These are phyloP conservation scores for Debaryomyces singareniensis DNA, from an alignment of 1,139 yeast genomes.

Conservation along the genomic window DNA sequence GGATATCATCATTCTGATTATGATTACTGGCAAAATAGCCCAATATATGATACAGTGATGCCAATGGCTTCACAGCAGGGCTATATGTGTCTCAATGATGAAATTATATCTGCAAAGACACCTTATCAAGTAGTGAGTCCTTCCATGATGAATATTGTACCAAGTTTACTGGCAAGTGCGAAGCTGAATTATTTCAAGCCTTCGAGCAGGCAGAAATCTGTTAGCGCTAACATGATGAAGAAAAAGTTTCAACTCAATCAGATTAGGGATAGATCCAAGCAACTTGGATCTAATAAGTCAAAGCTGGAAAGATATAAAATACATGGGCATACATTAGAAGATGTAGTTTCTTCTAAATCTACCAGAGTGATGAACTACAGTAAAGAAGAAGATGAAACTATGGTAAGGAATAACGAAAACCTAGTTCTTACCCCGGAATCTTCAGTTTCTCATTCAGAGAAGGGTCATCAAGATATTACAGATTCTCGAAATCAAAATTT, in stretches of 20 bases:
- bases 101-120: constrained; percentile 8
- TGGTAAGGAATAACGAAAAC: constrained; percentile 8
- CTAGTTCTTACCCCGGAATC: constrained; percentile 18
- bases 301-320: constrained; percentile 5
- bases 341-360: constrained; percentile 11
- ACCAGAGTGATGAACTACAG: constrained; percentile 11
- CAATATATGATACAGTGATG: constrained; percentile 3
- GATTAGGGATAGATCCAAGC: constrained; percentile 7
- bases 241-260: constrained; percentile 18
- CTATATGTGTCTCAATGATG: constrained; percentile 10
- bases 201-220: constrained; percentile 18
- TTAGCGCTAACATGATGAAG: constrained; percentile 20
- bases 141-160: constrained; percentile 5
- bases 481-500: too few species aligned
- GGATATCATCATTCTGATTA: constrained; percentile 12
- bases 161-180: constrained; percentile 4
- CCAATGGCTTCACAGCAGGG: constrained; percentile 5
- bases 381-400: constrained; percentile 8
- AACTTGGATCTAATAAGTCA: constrained; percentile 7
- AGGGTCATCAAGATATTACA: too few species aligned
- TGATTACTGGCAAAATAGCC: constrained; percentile 15
- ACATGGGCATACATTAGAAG: constrained; percentile 2
- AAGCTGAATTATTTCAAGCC: constrained; percentile 4
- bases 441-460: constrained; percentile 9
- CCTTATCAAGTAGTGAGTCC: constrained; percentile 13